Evolutionary conservation across 2,329 filamentous ascomycete genomes (phyloP).

Genomic region (Fusarium austroafricanum): DNA sequence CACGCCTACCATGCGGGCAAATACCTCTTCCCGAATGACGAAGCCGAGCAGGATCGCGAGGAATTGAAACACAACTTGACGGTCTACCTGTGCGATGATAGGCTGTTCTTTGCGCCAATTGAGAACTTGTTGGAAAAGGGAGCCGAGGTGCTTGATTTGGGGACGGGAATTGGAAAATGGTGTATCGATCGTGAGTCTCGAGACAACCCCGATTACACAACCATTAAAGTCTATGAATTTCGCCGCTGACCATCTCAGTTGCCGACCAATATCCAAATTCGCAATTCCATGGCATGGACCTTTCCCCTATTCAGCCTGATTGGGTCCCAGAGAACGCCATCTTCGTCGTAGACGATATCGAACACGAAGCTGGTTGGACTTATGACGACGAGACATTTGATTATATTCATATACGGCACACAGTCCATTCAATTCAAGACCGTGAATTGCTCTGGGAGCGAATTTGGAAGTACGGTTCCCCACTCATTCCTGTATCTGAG

Average conservation of each 20-base stretch:
- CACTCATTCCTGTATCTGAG: background rate
- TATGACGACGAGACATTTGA: conserved; percentile 60
- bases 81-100: conserved; percentile 53
- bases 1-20: conserved; percentile 54
- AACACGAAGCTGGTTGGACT: conserved; percentile 62
- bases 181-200: conserved; percentile 59
- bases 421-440: conserved; percentile 59
- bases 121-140: conserved; percentile 53
- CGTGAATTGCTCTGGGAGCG: conserved; percentile 55
- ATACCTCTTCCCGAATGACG: conserved; percentile 59
- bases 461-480: conserved; percentile 54
- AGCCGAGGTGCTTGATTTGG: conserved; percentile 60
- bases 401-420: conserved; percentile 62
- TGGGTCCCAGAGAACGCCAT: conserved; percentile 64
- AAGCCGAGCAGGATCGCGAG: conserved; percentile 56
- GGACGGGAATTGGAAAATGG: conserved; percentile 66
- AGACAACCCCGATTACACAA: too few species aligned
- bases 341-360: conserved; percentile 65
- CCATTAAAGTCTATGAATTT: background rate
- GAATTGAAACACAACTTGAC: conserved; percentile 57
- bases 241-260: conserved; percentile 50
- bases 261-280: conserved; percentile 60
- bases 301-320: conserved; percentile 64
- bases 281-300: conserved; percentile 60
- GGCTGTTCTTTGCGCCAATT: conserved; percentile 59